Evolutionary conservation across 1,284 basidiomycete genomes (phyloP).

Genomic region (Peniophora sp.): DNA sequence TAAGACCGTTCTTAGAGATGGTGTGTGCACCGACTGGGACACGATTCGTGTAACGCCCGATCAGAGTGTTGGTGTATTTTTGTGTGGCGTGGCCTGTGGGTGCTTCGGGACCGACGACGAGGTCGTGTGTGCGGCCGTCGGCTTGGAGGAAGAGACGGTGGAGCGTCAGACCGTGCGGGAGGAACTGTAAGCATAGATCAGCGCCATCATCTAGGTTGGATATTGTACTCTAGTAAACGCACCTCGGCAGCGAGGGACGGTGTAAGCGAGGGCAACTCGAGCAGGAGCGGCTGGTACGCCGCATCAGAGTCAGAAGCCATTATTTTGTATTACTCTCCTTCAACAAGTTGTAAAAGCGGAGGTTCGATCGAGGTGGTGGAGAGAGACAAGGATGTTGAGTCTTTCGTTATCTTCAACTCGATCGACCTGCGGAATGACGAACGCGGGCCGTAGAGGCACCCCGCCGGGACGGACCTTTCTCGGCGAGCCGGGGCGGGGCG

Average conservation of each 20-base stretch:
- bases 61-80: slow-evolving; percentile 66
- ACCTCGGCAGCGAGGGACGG: slow-evolving; percentile 54
- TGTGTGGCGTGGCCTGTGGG: slow-evolving; percentile 48
- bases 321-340: neutral
- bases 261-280: slow-evolving; percentile 46
- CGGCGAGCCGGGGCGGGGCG: no score
- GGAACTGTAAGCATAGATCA: slow-evolving; percentile 31
- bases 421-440: neutral
- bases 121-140: slow-evolving; percentile 65
- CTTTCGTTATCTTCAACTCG: neutral
- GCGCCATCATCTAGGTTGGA: slow-evolving; percentile 4
- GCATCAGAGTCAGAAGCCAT: slow-evolving; percentile 1
- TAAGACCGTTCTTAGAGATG: slow-evolving; percentile 46
- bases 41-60: slow-evolving; percentile 68
- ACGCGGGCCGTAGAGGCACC: neutral
- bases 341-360: neutral
- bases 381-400: neutral
- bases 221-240: slow-evolving; percentile 7
- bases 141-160: slow-evolving; percentile 58
- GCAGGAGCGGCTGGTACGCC: slow-evolving; percentile 38
- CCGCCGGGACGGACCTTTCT: no score
- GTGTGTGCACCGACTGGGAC: slow-evolving; percentile 50
- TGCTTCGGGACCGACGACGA: slow-evolving; percentile 63
- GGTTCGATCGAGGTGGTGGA: neutral
- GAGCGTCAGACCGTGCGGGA: slow-evolving; percentile 60